Base-by-base conservation (phyloP, 176 grass and related monocot genomes). In the Musa troglodytarum region DNA sequence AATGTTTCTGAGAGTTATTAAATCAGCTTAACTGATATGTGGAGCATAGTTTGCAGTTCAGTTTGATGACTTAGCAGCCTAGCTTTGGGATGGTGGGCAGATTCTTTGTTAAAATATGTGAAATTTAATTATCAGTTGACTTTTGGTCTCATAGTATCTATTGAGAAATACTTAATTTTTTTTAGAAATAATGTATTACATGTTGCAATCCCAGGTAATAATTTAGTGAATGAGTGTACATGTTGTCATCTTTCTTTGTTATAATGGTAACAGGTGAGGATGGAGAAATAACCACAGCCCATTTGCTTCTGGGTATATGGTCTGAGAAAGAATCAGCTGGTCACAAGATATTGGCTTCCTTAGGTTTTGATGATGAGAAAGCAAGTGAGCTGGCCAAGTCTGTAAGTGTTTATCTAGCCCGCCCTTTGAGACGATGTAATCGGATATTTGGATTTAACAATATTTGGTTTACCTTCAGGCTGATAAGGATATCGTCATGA, bases 301-400 rank as follows among this genome's bases (percentile, higher is more conserved):
- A 92, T 84, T 77, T 96, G 69, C 78, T 92, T 25, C 68, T 96
- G 71, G 89, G 83, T 57, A 90, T 92, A 90, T 96, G 89, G 93
- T 92, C 87, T 69, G 79, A 92, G 78, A 92, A 85, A 83, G 83
- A 90, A 72, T 88, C 89, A 71, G 83, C 83, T 74, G 89, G 89
- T 76, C 87, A 96, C 65, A 92, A 96, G 78, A 73, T 92, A 71
- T 69, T 96, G 71, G 83, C 85, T 72, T 75, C 83, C n/a, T 79
- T 96, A 72, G 87, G 89, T 69, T 96, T 96, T 81, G 81, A 96
- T 83, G 81, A 87, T 79, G 64, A 92, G 55, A 90, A 88, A 82
- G 87, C 93, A 62, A 88, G 67, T 69, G 79, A 85, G 28, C 79
- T 92, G 61, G 73, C 87, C 10, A 83, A 96, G 77, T 84, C 75